These are phyloP conservation scores for Ustilago vetiveriae DNA, from an alignment of 1,284 basidiomycete genomes.

Conservation along the genomic window DNA sequence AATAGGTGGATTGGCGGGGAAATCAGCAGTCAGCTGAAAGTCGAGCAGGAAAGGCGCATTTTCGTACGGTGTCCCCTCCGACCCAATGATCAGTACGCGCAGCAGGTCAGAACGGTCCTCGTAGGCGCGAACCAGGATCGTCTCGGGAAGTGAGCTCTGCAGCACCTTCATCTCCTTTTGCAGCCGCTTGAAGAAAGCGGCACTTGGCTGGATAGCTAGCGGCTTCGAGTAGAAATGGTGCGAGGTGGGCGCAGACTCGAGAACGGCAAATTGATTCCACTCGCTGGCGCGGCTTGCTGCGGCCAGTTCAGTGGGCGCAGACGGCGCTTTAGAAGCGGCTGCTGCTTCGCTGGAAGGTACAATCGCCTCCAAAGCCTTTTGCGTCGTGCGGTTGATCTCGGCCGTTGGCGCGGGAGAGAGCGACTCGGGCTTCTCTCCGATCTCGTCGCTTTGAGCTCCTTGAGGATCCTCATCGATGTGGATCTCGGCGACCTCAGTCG, in stretches of 20 bases:
- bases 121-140: slow-evolving; percentile 70
- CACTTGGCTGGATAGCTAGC: slow-evolving; percentile 67
- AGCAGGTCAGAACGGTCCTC: slow-evolving; percentile 84
- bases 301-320: slow-evolving; percentile 24
- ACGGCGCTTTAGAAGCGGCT: slow-evolving; percentile 1
- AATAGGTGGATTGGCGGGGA: slow-evolving; percentile 83
- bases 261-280: slow-evolving; percentile 48
- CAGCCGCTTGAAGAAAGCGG: slow-evolving; percentile 78
- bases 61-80: slow-evolving; percentile 84
- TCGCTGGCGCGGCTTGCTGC: slow-evolving; percentile 16
- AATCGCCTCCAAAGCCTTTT: slow-evolving; percentile 19
- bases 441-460: slow-evolving; percentile 2
- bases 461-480: slow-evolving; percentile 16
- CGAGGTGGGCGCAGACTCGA: slow-evolving; percentile 49
- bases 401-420: too few relatives aligned
- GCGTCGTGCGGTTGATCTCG: neutral
- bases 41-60: slow-evolving; percentile 94
- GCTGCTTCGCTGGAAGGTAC: neutral
- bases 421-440: too few relatives aligned
- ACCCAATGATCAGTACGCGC: slow-evolving; percentile 87
- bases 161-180: slow-evolving; percentile 85
- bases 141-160: slow-evolving; percentile 73
- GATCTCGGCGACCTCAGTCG: slow-evolving; percentile 37
- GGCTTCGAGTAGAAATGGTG: slow-evolving; percentile 42
- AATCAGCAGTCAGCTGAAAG: slow-evolving; percentile 80